Evolutionary conservation across 2,329 filamentous ascomycete genomes (phyloP).

Genomic region (Phialophora verrucosa): DNA sequence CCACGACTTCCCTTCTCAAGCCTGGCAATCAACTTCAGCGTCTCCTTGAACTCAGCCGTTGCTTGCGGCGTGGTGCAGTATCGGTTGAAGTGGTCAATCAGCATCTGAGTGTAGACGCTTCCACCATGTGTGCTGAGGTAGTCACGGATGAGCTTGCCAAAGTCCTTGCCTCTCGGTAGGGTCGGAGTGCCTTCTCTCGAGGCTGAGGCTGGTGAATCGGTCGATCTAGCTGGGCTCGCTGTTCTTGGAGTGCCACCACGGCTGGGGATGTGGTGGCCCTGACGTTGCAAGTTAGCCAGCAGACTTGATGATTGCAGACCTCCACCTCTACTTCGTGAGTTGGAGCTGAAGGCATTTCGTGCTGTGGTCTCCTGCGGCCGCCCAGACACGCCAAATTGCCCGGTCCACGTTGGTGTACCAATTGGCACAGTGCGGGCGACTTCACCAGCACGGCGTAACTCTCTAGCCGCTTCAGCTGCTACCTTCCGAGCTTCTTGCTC

Average conservation of each 20-base stretch:
- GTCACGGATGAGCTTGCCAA: slow-evolving; percentile 73
- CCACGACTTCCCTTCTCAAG: slow-evolving; percentile 64
- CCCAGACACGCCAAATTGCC: slow-evolving; percentile 77
- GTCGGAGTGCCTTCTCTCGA: slow-evolving; percentile 42
- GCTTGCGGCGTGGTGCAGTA: slow-evolving; percentile 73
- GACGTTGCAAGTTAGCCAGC: slow-evolving; percentile 63
- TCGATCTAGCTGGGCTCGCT: slow-evolving; percentile 38
- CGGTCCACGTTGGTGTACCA: slow-evolving; percentile 93
- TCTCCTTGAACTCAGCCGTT: slow-evolving; percentile 79
- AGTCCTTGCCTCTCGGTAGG: slow-evolving; percentile 62
- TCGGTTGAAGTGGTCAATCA: slow-evolving; percentile 88
- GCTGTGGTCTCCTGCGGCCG: slow-evolving; percentile 63
- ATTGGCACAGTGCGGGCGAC: slow-evolving; percentile 74
- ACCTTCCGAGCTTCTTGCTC: slow-evolving; percentile 80
- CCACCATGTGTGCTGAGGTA: slow-evolving; percentile 81
- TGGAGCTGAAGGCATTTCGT: slow-evolving; percentile 53
- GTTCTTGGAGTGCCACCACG: slow-evolving; percentile 31
- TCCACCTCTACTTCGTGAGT: slow-evolving; percentile 36
- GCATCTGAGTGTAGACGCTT: slow-evolving; percentile 77
- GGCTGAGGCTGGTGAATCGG: slow-evolving; percentile 29
- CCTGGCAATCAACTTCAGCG: slow-evolving; percentile 75
- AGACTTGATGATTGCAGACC: slow-evolving; percentile 53
- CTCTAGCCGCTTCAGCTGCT: slow-evolving; percentile 76
- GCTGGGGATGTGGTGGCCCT: slow-evolving; percentile 47
- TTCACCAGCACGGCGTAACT: slow-evolving; percentile 74